A percentile compares a stretch with the other conserved stretches of the same genome.
phyloP scores from a whole-genome alignment of 1,284 basidiomycete species.

The Ceratobasidium sp. region DNA sequence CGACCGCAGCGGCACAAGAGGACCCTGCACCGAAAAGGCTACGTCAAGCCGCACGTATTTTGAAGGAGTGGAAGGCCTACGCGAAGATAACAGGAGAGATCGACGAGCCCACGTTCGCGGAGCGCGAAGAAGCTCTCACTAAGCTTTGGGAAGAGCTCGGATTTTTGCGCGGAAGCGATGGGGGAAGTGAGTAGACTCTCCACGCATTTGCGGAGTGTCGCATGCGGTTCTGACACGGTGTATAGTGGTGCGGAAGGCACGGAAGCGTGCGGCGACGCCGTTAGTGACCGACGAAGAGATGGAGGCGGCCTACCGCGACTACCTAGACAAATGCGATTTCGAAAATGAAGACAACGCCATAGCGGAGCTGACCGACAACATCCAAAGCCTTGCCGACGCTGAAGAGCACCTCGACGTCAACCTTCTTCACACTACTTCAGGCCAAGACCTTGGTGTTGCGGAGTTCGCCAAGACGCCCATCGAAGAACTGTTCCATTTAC shows the following conservation, averaged over 20 bases:
- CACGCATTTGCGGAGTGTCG: neutral
- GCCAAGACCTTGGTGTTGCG: neutral
- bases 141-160: too few relatives aligned
- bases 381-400: neutral
- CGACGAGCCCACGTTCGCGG: too few relatives aligned
- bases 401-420: too few relatives aligned
- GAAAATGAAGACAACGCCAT: neutral
- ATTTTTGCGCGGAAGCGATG: too few relatives aligned
- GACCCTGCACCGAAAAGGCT: too few relatives aligned
- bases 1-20: too few relatives aligned
- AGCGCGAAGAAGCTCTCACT: too few relatives aligned
- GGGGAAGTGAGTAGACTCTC: neutral
- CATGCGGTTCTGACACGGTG: neutral
- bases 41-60: too few relatives aligned
- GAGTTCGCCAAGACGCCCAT: neutral
- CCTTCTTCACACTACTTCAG: too few relatives aligned
- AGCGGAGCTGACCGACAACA: neutral
- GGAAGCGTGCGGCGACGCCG: neutral
- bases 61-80: too few relatives aligned
- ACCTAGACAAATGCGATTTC: neutral
- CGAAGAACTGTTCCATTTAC: neutral
- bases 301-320: neutral
- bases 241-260: neutral
- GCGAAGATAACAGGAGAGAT: too few relatives aligned
- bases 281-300: constrained; percentile 8